phyloP scores from a whole-genome alignment of 805 yeast species.

The Pichia cephalocereana region DNA sequence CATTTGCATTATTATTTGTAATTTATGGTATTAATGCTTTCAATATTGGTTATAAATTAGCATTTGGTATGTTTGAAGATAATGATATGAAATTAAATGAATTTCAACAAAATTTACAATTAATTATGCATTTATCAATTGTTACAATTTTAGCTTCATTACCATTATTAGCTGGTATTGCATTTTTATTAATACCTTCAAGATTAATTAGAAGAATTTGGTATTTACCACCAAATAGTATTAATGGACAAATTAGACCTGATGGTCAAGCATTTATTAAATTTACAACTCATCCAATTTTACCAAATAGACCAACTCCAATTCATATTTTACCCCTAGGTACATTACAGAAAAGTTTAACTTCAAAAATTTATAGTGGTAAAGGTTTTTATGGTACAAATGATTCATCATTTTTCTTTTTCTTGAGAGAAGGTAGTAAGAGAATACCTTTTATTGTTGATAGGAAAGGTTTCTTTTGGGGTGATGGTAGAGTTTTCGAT shows the following conservation, averaged over 20 bases:
- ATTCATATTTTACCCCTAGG: slow-evolving; percentile 57
- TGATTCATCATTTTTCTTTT: slow-evolving; percentile 66
- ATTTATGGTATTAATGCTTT: slow-evolving; percentile 51
- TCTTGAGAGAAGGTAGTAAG: slow-evolving; percentile 49
- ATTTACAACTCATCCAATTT: slow-evolving; percentile 64
- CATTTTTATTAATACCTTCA: slow-evolving; percentile 51
- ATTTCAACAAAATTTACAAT: slow-evolving; percentile 18
- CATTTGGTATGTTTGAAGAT: slow-evolving; percentile 18
- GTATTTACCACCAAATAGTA: slow-evolving; percentile 43
- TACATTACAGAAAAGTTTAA: slow-evolving; percentile 44
- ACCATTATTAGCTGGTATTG: slow-evolving; percentile 32
- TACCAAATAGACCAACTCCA: slow-evolving; percentile 74
- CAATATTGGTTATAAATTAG: slow-evolving; percentile 23
- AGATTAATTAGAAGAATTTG: slow-evolving; percentile 67
- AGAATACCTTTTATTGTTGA: slow-evolving; percentile 69
- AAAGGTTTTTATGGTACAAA: slow-evolving; percentile 81
- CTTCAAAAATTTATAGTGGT: slow-evolving; percentile 74
- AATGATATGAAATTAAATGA: slow-evolving; percentile 24
- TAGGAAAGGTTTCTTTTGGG: slow-evolving; percentile 86
- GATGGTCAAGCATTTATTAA: slow-evolving; percentile 38
- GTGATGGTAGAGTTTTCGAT: slow-evolving; percentile 82
- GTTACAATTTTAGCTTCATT: slow-evolving; percentile 31
- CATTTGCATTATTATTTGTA: slow-evolving; percentile 58
- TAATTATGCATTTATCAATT: slow-evolving; percentile 21
- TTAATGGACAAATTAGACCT: slow-evolving; percentile 27